phyloP scores from a whole-genome alignment of 805 yeast genomes.

The Hanseniaspora vineae region DNA sequence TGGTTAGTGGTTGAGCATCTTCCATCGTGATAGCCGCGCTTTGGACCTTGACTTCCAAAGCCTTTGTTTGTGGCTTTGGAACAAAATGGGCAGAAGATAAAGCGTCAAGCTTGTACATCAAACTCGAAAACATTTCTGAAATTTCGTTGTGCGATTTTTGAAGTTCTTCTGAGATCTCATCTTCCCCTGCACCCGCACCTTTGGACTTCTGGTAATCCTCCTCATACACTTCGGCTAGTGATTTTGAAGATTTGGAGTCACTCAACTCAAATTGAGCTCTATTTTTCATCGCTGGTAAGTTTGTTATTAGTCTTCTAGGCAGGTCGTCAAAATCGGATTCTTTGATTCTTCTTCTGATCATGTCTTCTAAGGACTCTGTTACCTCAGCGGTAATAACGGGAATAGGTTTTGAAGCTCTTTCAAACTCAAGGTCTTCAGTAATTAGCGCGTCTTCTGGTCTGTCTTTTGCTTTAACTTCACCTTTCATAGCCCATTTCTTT shows the following conservation, averaged over 20 bases:
- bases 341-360: constrained; percentile 72
- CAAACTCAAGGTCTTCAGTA: constrained; percentile 76
- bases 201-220: constrained; percentile 53
- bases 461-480: constrained; percentile 73
- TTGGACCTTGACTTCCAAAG: constrained; percentile 71
- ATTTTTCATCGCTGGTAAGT: constrained; percentile 48
- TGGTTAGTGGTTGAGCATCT: constrained; percentile 86
- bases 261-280: constrained; percentile 50
- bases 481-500: constrained; percentile 88
- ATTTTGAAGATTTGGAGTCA: constrained; percentile 73
- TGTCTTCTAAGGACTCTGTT: constrained; percentile 77
- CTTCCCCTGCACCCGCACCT: constrained; percentile 23
- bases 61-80: constrained; percentile 77
- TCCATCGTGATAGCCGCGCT: constrained; percentile 81
- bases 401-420: constrained; percentile 87
- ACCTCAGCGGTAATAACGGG: constrained; percentile 87
- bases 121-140: constrained; percentile 42
- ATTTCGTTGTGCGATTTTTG: constrained; percentile 71
- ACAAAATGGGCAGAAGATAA: constrained; percentile 88
- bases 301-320: constrained; percentile 57
- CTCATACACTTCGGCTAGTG: constrained; percentile 85
- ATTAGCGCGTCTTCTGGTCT: constrained; percentile 78
- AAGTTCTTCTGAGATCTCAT: constrained; percentile 49
- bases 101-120: constrained; percentile 70
- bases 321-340: constrained; percentile 74